phyloP scores from a whole-genome alignment of 2,329 filamentous ascomycete species.

The Grosmannia huntii region DNA sequence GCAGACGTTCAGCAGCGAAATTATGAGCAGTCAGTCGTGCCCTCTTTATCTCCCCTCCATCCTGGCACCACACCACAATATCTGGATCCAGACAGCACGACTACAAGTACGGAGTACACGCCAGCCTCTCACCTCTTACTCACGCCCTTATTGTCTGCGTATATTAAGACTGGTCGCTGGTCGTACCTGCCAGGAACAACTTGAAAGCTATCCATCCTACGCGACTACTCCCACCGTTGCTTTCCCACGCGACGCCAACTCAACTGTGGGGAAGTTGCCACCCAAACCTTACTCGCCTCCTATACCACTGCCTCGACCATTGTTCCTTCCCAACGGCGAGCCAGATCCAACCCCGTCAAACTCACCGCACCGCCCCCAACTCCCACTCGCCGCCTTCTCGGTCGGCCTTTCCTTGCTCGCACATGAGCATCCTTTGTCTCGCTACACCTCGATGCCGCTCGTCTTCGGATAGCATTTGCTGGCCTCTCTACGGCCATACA shows the following conservation, averaged over 20 bases:
- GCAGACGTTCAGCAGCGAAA: background rate
- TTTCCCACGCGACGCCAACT: background rate
- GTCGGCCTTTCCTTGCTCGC: background rate
- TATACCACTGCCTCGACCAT: background rate
- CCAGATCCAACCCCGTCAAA: background rate
- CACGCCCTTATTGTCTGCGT: background rate
- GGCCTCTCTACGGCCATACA: conserved; percentile 28
- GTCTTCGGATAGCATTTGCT: conserved; percentile 25
- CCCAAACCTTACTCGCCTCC: background rate
- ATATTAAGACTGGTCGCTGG: background rate
- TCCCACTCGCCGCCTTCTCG: background rate
- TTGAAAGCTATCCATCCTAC: background rate
- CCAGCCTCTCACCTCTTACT: background rate
- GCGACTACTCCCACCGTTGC: background rate
- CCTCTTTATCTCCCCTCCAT: background rate
- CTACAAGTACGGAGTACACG: background rate
- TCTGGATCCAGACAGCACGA: background rate
- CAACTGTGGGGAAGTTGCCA: background rate
- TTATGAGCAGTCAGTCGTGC: background rate
- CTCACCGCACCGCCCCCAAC: background rate
- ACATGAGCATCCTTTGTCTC: conserved; percentile 5
- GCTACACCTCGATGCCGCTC: conserved; percentile 21
- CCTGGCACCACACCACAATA: background rate
- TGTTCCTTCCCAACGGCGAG: background rate
- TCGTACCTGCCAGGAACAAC: background rate